Conservation (phyloP, 306 rosid genomes). For the Psophocarpus tetragonolobus region DNA sequence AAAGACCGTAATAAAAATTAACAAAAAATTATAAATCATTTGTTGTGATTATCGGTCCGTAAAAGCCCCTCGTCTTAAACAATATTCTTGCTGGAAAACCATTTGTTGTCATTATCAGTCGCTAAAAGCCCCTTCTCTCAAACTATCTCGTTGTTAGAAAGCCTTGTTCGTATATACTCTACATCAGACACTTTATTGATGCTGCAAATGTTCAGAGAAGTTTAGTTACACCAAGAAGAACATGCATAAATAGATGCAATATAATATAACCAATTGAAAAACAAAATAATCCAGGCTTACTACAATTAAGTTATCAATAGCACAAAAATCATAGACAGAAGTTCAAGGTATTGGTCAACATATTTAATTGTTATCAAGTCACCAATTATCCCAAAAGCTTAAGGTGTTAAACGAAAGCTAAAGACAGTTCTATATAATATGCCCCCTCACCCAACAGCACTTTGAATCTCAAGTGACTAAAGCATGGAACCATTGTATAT, state of each 20-base stretch:
- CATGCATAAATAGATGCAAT: neutral
- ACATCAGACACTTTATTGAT: slow-evolving; percentile 41
- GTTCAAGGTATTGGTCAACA: neutral
- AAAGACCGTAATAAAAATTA: too few species aligned
- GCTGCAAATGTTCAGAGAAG: slow-evolving; percentile 40
- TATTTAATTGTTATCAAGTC: neutral
- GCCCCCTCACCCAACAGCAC: too few species aligned
- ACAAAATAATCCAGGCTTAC: neutral
- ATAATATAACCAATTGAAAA: neutral
- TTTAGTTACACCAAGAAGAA: neutral
- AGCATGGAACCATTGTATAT: neutral
- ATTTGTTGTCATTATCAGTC: too few species aligned
- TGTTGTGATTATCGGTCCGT: too few species aligned
- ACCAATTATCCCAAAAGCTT: neutral
- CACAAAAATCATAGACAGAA: neutral
- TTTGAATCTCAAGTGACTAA: too few species aligned
- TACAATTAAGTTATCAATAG: neutral
- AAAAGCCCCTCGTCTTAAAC: too few species aligned
- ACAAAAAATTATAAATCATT: too few species aligned
- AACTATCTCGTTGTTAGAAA: slow-evolving; percentile 10
- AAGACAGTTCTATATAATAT: neutral
- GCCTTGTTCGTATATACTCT: slow-evolving; percentile 49
- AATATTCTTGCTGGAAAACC: too few species aligned
- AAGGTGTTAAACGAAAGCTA: neutral
- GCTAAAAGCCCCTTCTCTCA: neutral